These are phyloP conservation scores for Cyclotella distinguenda DNA, from an alignment of 108 stramenopile genomes.

Conservation along the genomic window DNA sequence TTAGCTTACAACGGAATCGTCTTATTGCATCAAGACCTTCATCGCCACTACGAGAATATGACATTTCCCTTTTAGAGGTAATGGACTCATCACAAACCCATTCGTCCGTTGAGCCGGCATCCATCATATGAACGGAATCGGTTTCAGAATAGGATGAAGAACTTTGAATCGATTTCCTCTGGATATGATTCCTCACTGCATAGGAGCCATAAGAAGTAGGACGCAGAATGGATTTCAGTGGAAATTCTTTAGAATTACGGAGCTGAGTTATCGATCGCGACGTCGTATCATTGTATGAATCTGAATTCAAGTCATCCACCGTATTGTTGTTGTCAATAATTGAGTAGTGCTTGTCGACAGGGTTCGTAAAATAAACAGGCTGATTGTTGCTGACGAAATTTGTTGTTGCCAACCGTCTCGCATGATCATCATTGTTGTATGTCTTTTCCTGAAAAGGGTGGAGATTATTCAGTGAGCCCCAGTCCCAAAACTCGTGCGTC, in stretches of 20 bases:
- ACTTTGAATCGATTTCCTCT: neutral
- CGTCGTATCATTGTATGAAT: too few relatives aligned
- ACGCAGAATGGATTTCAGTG: slow-evolving; percentile 10
- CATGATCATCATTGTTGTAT: neutral
- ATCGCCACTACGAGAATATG: too few relatives aligned
- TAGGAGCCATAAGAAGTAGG: slow-evolving; percentile 15
- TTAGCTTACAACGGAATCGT: too few relatives aligned
- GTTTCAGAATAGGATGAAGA: neutral
- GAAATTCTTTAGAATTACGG: neutral
- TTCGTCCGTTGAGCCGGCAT: too few relatives aligned
- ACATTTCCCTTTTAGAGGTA: too few relatives aligned
- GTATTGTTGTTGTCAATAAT: neutral
- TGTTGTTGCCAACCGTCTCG: neutral
- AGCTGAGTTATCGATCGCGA: too few relatives aligned
- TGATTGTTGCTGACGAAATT: neutral
- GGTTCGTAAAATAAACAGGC: neutral
- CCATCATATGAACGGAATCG: neutral
- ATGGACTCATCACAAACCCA: too few relatives aligned
- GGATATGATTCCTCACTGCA: neutral
- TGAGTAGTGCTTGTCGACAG: neutral
- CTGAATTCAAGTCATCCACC: neutral
- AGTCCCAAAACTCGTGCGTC: neutral
- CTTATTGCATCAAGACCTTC: too few relatives aligned
- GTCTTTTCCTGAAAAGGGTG: neutral
- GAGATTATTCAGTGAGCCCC: neutral